Base-by-base conservation (phyloP, 2,329 filamentous ascomycete species). In the Madurella mycetomatis region DNA sequence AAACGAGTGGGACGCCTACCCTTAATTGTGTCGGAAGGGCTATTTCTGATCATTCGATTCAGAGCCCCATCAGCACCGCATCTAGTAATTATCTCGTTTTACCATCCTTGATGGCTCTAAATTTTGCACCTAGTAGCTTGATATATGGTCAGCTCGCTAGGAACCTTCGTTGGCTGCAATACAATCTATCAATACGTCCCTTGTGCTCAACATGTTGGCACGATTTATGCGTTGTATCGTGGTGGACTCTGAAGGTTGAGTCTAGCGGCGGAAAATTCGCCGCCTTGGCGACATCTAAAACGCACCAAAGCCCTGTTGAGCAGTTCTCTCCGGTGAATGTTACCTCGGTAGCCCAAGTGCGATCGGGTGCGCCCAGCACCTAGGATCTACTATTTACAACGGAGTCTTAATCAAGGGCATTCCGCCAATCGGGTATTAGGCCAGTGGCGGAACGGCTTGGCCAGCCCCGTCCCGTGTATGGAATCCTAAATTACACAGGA, bases 241-340 rank as follows among this genome's bases (percentile, higher is more conserved):
- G 34, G 34, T 37, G 34, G 4, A 15, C 34, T 5, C 11, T 15
- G 34, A 15, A 37, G 34, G 9, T 9, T 12, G 13, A 4, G 34
- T 15, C 25, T 43, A 32, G 19, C 47, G 59, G 54, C 41, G 34
- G 48, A 18, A 49, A 41, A 52, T 41, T 51, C 49, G 40, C 58
- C 56, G 56, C 51, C 60, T 62, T 62, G 56, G 60, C 61, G 16
- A 25, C 13, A 53, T 41, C 25, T 18, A 47, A 60, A 61, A 60
- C 55, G 54, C 53, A 43, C 46, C 30, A 55, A 41, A 51, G 45
- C 18, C 31, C 47, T 47, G 25, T 31, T 31, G 46, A 46, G 30
- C 30, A 42, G 34, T 16, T 51, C 56, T 45, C 51, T 45, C 49
- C 54, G 49, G 46, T 45, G 52, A n/a, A 59, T 60, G 39, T 55